Percentiles rank a stretch among this genome's conserved stretches.
phyloP scores from a whole-genome alignment of 106 monocot genomes.

The Amphibolis antarctica region DNA sequence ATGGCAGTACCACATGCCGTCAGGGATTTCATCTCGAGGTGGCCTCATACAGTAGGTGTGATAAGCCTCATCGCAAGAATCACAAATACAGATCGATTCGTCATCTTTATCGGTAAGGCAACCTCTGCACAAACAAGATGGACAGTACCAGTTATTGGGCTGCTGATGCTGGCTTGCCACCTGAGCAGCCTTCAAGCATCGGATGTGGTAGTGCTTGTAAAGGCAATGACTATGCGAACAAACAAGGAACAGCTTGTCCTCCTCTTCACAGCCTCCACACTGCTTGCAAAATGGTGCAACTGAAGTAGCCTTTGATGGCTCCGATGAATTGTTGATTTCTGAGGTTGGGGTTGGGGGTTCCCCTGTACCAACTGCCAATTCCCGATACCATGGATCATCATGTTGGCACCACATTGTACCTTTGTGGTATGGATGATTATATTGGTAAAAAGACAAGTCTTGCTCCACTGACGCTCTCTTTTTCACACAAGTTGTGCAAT shows the following conservation, averaged over 20 bases:
- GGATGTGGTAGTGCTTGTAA: conserved; percentile 22
- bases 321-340: neutral
- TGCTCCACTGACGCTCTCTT: conserved; percentile 11
- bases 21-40: conserved; percentile 8
- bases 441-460: conserved; percentile 2
- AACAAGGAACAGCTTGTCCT: conserved; percentile 12
- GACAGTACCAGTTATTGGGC: conserved; percentile 16
- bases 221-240: conserved; percentile 15
- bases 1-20: conserved; percentile 17
- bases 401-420: conserved; percentile 54
- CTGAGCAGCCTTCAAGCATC: conserved; percentile 16
- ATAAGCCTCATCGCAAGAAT: conserved; percentile 18
- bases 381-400: conserved; percentile 21
- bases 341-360: conserved; percentile 8
- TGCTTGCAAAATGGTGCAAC: conserved; percentile 8
- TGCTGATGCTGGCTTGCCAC: conserved; percentile 13
- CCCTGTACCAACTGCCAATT: conserved; percentile 12
- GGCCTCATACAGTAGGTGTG: conserved; percentile 25
- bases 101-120: conserved; percentile 18
- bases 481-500: conserved; percentile 30
- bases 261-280: conserved; percentile 12
- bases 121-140: conserved; percentile 22
- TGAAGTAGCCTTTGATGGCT: neutral
- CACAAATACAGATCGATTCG: conserved; percentile 13
- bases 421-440: conserved; percentile 30